Base-by-base conservation (phyloP, 208 protist genomes). In the Crithidia acanthocephali region DNA sequence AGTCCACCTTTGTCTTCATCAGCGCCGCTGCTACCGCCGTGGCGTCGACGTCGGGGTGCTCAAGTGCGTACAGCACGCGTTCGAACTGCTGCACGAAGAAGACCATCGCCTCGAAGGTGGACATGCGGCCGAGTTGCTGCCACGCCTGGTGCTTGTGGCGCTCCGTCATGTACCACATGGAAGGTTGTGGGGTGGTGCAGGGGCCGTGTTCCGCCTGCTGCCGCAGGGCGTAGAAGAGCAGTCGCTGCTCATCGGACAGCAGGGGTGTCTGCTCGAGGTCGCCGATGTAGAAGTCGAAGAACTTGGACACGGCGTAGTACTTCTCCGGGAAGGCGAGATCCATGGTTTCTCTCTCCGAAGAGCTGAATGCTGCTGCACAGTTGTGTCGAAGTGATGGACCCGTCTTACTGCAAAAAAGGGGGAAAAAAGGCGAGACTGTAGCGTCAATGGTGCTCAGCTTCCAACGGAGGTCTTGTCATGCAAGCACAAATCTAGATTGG, bases 71-170 rank as follows among this genome's bases (percentile, higher is more conserved):
- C 2, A 88, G 64, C 2, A 57, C 48, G 23, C 80, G 76, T 44
- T 92, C 67, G 16, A 80, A 71, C 30, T 75, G 72, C 30, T 79
- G 76, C 55, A 95, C 91, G 79, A 91, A 95, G 68, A 84, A 77
- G n/a, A 95, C 91, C 91, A 95, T 95, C 22, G 87, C 87, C 68
- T 95, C 91, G 69, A 88, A 93, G 28, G 53, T 74, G 20, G 77
- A 81, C 79, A 92, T 92, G 76, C 58, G 59, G 15, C 73, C 74
- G 2, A 95, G 81, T 70, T 86, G 72, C 64, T 74, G 79, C 88
- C 91, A 95, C 67, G 91, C 91, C 25, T 80, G 51, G 72, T 93
- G 79, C 76, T 92, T 93, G 76, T 87, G 52, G 2, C 87, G 78
- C 72, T 90, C 87, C 27, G 32, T 83, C 45, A 80, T 42, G 42